A percentile compares a stretch with the other conserved stretches of the same genome.
Conservation (phyloP, 331 rosid genomes). For the Acacia concinna region DNA sequence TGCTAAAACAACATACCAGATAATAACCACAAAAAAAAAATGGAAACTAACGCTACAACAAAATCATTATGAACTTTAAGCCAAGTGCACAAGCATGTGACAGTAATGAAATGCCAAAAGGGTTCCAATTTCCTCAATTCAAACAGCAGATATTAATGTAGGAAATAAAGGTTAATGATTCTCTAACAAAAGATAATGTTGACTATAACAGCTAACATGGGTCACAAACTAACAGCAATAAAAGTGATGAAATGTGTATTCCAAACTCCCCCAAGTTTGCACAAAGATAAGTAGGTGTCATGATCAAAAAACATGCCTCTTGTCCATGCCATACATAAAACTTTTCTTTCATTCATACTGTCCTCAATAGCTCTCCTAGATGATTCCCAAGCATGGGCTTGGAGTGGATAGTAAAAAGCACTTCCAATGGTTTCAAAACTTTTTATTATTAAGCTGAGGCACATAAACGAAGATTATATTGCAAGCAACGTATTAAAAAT, state of each 20-base stretch:
- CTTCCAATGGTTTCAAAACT: neutral
- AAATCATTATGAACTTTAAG: neutral
- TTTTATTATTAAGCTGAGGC: neutral
- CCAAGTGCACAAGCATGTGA: neutral
- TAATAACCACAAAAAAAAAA: slow-evolving; percentile 10
- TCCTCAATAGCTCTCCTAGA: neutral
- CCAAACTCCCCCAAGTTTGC: neutral
- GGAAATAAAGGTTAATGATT: neutral
- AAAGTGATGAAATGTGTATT: neutral
- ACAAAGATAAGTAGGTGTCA: neutral
- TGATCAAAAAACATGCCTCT: neutral
- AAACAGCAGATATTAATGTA: neutral
- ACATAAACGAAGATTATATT: neutral
- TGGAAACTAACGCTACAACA: neutral
- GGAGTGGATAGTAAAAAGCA: neutral
- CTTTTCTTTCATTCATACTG: neutral
- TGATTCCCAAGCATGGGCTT: neutral
- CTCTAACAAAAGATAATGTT: neutral
- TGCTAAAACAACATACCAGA: slow-evolving; percentile 1
- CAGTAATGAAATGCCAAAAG: neutral
- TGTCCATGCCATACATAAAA: neutral
- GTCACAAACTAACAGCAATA: neutral
- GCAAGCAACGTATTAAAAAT: no score
- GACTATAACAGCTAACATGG: neutral
- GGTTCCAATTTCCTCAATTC: neutral